A percentile compares a stretch with the other conserved stretches of the same genome.
phyloP scores from a whole-genome alignment of 768 basidiomycete species.

The Suillus cothurnatus region DNA sequence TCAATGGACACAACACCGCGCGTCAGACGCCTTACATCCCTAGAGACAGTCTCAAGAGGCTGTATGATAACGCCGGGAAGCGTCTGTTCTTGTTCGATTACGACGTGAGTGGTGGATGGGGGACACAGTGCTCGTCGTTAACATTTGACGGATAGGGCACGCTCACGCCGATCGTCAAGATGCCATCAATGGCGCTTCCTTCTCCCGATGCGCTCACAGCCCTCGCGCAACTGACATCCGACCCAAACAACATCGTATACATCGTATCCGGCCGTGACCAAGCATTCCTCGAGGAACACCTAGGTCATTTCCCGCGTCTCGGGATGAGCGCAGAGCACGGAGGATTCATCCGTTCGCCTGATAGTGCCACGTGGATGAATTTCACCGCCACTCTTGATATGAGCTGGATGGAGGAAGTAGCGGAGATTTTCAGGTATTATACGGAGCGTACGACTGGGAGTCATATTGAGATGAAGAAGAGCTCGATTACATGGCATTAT shows the following conservation, averaged over 20 bases:
- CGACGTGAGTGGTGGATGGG: conserved; percentile 59
- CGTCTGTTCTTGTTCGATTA: conserved; percentile 95
- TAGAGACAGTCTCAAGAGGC: conserved; percentile 52
- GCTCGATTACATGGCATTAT: conserved; percentile 84
- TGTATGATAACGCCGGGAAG: conserved; percentile 75
- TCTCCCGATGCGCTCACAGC: conserved; percentile 73
- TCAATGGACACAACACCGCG: conserved; percentile 77
- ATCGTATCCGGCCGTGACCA: conserved; percentile 97
- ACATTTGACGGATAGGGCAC: conserved; percentile 64
- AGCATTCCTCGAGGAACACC: conserved; percentile 87
- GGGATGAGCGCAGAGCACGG: conserved; percentile 98
- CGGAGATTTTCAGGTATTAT: conserved; percentile 95
- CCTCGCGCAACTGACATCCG: conserved; percentile 68
- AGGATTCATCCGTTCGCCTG: conserved; percentile 82
- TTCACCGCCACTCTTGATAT: conserved; percentile 52
- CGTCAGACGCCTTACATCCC: conserved; percentile 86
- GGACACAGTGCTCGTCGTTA: background rate
- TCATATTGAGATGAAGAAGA: conserved; percentile 96
- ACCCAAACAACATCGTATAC: conserved; percentile 91
- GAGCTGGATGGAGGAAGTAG: conserved; percentile 96
- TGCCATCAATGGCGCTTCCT: conserved; percentile 85
- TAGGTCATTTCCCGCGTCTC: conserved; percentile 79
- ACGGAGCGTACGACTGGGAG: conserved; percentile 97
- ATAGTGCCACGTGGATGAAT: conserved; percentile 70
- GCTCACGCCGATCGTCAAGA: conserved; percentile 95